Percentiles rank a stretch among this genome's conserved stretches.
These are phyloP conservation scores for Magnaporthiopsis poae DNA, from an alignment of 2,329 filamentous ascomycete genomes.

Conservation along the genomic window DNA sequence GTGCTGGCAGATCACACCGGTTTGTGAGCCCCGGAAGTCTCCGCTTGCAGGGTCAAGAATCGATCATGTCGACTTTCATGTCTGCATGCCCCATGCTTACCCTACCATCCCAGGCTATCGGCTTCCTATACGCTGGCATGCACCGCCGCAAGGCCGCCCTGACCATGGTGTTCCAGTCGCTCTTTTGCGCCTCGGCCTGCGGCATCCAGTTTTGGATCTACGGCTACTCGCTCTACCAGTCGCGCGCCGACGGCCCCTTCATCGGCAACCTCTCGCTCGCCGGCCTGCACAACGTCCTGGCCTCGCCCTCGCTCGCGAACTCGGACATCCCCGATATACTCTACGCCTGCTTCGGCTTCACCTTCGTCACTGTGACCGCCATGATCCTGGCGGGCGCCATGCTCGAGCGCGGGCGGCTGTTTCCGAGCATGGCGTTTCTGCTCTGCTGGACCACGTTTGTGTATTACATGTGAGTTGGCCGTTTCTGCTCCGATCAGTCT, in stretches of 20 bases:
- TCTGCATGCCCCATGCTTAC: no score
- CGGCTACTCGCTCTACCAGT: slow-evolving; percentile 56
- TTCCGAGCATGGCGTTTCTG: slow-evolving; percentile 48
- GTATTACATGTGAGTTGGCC: slow-evolving; percentile 35
- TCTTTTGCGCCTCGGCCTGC: slow-evolving; percentile 46
- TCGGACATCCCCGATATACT: slow-evolving; percentile 52
- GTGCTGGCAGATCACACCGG: background rate
- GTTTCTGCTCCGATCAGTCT: background rate
- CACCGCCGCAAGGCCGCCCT: slow-evolving; percentile 53
- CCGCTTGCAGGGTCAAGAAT: no score
- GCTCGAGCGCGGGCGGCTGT: slow-evolving; percentile 41
- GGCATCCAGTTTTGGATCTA: slow-evolving; percentile 53
- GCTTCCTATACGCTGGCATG: slow-evolving; percentile 54
- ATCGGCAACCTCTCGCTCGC: slow-evolving; percentile 55
- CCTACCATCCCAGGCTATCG: slow-evolving; percentile 35
- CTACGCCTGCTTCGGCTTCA: slow-evolving; percentile 55
- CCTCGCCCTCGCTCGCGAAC: slow-evolving; percentile 49
- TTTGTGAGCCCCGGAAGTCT: background rate
- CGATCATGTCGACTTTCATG: no score
- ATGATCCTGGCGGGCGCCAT: slow-evolving; percentile 57
- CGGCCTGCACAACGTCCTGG: slow-evolving; percentile 49
- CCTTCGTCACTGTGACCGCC: slow-evolving; percentile 52
- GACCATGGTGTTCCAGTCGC: slow-evolving; percentile 51
- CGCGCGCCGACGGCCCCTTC: slow-evolving; percentile 48
- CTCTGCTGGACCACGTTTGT: slow-evolving; percentile 57